phyloP scores from a whole-genome alignment of 164 flowering plant species.

The Vitis rotundifolia region DNA sequence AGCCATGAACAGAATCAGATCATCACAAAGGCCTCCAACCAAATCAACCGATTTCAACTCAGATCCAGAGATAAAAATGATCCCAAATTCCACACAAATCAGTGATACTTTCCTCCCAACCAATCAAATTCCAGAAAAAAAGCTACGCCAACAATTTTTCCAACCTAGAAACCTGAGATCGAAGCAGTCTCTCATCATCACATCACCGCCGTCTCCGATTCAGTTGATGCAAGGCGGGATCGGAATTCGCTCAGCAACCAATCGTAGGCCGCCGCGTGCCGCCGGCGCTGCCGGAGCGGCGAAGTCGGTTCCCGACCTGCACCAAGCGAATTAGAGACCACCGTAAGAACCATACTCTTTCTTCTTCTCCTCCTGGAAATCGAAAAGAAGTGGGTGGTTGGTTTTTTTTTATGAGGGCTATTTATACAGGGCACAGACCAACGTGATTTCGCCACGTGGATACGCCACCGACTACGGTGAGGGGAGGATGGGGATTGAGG shows the following conservation, averaged over 20 bases:
- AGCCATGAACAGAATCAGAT: no score
- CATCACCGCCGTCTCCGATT: slow-evolving; percentile 62
- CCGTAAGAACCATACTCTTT: slow-evolving; percentile 28
- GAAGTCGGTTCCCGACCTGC: slow-evolving; percentile 80
- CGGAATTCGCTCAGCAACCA: slow-evolving; percentile 19
- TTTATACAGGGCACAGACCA: slow-evolving; percentile 22
- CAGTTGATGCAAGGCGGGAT: slow-evolving; percentile 96
- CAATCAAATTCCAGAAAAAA: not conserved
- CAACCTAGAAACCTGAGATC: slow-evolving; percentile 11
- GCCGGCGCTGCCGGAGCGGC: not conserved
- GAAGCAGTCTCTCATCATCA: not conserved
- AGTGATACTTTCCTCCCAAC: no score
- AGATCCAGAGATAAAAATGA: no score
- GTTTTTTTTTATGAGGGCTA: not conserved
- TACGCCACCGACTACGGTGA: not conserved
- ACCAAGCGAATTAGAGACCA: slow-evolving; percentile 85
- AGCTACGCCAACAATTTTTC: slow-evolving; percentile 14
- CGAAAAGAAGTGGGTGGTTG: not conserved
- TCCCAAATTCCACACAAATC: no score
- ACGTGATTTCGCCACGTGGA: slow-evolving; percentile 18
- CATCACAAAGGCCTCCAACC: no score
- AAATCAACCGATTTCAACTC: no score
- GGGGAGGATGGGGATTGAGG: not conserved
- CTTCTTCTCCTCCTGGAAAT: not conserved
- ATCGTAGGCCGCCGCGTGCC: not conserved